Percentiles rank a stretch among this genome's conserved stretches.
Conservation (phyloP, 2,329 filamentous ascomycete genomes). For the Pezicula rhizophila region DNA sequence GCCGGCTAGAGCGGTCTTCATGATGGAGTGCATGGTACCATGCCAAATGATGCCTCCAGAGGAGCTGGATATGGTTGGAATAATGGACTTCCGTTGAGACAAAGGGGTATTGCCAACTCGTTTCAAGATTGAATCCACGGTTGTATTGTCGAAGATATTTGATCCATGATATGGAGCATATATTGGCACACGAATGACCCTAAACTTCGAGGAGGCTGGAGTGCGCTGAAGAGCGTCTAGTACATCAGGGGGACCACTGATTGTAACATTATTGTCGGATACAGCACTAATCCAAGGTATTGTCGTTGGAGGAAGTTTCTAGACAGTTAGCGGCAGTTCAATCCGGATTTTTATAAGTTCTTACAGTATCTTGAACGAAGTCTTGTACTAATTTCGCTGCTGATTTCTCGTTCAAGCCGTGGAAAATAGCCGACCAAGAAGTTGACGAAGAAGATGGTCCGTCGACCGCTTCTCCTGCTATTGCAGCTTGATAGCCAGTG, state of each 20-base stretch:
- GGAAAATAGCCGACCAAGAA: background rate
- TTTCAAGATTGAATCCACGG: background rate
- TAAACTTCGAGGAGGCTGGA: background rate
- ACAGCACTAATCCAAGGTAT: background rate
- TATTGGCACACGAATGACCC: slow-evolving; percentile 1
- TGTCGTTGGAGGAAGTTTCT: too few relatives aligned
- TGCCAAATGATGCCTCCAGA: too few relatives aligned
- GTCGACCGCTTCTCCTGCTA: too few relatives aligned
- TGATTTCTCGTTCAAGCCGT: too few relatives aligned
- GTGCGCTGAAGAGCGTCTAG: background rate
- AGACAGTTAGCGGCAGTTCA: too few relatives aligned
- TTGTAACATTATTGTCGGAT: slow-evolving; percentile 1
- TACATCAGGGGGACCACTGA: slow-evolving; percentile 3
- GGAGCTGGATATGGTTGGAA: too few relatives aligned
- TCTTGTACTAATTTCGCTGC: too few relatives aligned
- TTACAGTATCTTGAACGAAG: too few relatives aligned
- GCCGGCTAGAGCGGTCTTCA: too few relatives aligned
- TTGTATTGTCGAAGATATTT: slow-evolving; percentile 14
- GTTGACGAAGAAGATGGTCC: background rate
- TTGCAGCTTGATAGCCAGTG: slow-evolving; percentile 13
- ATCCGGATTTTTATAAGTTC: too few relatives aligned
- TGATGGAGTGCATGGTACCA: too few relatives aligned
- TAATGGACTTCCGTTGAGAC: too few relatives aligned
- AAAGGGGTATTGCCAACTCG: background rate
- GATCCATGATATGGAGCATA: slow-evolving; percentile 19